Base-by-base conservation (phyloP, 345 rosid genomes). In the Physaria fendleri region DNA sequence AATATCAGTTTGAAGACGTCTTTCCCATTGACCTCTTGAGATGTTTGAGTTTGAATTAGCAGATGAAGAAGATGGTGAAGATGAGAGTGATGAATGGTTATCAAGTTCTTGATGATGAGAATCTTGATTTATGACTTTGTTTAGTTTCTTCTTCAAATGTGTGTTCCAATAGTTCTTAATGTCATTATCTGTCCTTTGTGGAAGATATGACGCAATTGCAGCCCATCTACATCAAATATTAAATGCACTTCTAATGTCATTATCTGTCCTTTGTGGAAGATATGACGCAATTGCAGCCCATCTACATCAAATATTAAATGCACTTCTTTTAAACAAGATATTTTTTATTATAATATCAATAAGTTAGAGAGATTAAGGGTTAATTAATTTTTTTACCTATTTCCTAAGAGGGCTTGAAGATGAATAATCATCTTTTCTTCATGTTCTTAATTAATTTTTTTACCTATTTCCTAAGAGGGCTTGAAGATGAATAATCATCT, bases 131-230 rank as follows among this genome's bases (percentile, higher is more conserved):
- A n/a, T 33, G 61, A 76, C 71, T 68, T 78, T 80, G 58, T 62
- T 75, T 2, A 84, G 78, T 74, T 87, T 87, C 79, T 78, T 86
- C 79, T 82, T 87, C 80, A 87, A 67, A 59, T 87, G 88, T 46
- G 95, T 84, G 68, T 87, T 84, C 88, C 95, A 84, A 43, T 84
- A 87, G 57, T 84, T 87, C 45, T 87, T 87, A 1, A 87, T 84
- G 77, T 87, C 91, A 65, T 87, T 87, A 34, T 87, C 95, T 49
- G 91, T 87, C 59, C 95, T 84, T 48, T 87, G 81, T 53, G 92
- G 91, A 34, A 87, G 86, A 51, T 87, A 87, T 27, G 95, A 87
- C 23, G 91, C 95, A 68, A 87, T 87, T 58, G 95, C 92, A 69
- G 95, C 95, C 95, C 91, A 87, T 81, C 91, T 87, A 79, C 65